These are phyloP conservation scores for Candida sanyiensis DNA, from an alignment of 805 yeast genomes.

Conservation along the genomic window DNA sequence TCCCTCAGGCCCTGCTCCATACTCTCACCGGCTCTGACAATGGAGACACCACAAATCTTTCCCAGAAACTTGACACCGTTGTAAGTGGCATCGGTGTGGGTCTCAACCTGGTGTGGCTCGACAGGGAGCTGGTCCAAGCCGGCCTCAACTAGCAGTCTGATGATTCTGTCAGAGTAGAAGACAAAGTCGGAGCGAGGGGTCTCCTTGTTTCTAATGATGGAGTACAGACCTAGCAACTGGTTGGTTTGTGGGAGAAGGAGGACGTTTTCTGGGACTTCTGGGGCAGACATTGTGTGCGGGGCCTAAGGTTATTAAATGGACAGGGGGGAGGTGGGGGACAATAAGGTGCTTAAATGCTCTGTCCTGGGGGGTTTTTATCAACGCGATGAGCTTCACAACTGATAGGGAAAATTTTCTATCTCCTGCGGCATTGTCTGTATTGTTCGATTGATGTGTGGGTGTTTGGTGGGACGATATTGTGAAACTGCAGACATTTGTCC, in stretches of 20 bases:
- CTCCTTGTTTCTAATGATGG: conserved; percentile 77
- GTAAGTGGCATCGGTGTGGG: conserved; percentile 70
- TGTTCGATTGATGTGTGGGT: too few species aligned
- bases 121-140: conserved; percentile 94
- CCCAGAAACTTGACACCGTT: conserved; percentile 82
- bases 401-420: too few species aligned
- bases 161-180: conserved; percentile 92
- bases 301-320: too few species aligned
- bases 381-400: too few species aligned
- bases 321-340: too few species aligned
- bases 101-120: conserved; percentile 55
- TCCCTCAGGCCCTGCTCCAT: conserved; percentile 99
- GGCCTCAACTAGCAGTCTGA: conserved; percentile 88
- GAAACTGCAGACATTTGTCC: too few species aligned
- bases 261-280: conserved; percentile 42
- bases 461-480: too few species aligned
- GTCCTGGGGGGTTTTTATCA: too few species aligned
- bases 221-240: conserved; percentile 81
- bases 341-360: too few species aligned
- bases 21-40: conserved; percentile 97
- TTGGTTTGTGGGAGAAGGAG: conserved; percentile 77
- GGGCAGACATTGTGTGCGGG: conserved; percentile 9
- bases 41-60: conserved; percentile 95
- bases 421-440: too few species aligned
- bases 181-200: conserved; percentile 91